Evolutionary conservation across 345 rosid species (phyloP), one percentile per base, ranked within the genome.

Genomic region (Eucalyptus shirleyi): DNA sequence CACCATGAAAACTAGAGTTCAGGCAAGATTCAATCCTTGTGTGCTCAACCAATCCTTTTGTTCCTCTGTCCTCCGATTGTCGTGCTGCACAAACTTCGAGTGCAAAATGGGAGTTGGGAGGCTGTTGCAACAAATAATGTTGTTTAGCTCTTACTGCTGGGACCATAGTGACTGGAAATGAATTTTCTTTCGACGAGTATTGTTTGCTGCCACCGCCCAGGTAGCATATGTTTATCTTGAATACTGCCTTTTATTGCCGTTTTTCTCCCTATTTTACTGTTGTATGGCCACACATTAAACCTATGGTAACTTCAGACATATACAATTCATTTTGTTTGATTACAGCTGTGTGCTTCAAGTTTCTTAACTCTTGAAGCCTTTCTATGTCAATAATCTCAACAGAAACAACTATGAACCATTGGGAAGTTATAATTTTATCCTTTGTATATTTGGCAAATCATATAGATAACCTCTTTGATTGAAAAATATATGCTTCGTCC

Each of bases 1-100:
- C 93, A 97, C 98, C 8, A 94, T 96, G 83, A 97, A 95, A 93
- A 96, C 99, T 88, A 92, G 98, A 87, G 90, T 97, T 4, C 99
- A 97, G 93, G 99, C 93, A 80, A 89, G 92, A 55, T 59, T 50
- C 28, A 44, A 8, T 49, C 30, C 86, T 37, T 12, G 72, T 34
- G 45, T 7, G 50, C 88, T 56, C 32, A 13, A 42, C 53, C 24
- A 67, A 42, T 47, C 40, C 40, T 65, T 65, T 16, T 3, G 83
- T 65, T 8, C 15, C 2, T 1, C 10, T 62, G 72, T 62, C 5
- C 37, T 62, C 17, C 72, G 8, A 62, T 30, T 62, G 34, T 30
- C 37, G 2, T 4, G 17, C 72, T 30, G 18, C 18, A 62, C 34
- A 13, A 62, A 62, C 34, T 30, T 62, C 37, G 1, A 30, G 72